Evolutionary conservation across 306 rosid species (phyloP), one percentile per base, ranked within the genome.

Genomic region (Cucurbita pepo): DNA sequence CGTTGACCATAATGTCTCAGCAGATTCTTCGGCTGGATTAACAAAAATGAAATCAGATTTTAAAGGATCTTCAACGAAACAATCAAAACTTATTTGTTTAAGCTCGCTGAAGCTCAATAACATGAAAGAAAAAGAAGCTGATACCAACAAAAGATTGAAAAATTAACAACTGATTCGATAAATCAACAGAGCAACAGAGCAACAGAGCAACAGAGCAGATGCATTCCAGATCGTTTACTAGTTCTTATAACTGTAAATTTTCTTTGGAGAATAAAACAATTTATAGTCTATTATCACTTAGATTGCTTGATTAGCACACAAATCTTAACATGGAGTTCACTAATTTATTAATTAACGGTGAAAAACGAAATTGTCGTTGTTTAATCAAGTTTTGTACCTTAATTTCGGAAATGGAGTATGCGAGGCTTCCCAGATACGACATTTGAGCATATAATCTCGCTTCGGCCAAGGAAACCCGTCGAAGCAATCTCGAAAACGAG

Each of bases 351-450:
- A 48, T 22, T 41, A 67, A 30, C 34, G 34, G 34, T 30, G 34
- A 47, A 69, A 7, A 4, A 69, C 2, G 45, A 34, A 66, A 45
- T 45, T 66, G 7, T 45, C 43, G 47, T 11, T 10, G 5, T 37
- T 25, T 34, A 61, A 22, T 50, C 14, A 71, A 69, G 76, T 58
- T 73, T 25, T 22, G 44, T 69, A 91, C 99, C 92, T 89, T 83
- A 56, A 95, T 89, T 47, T 74, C 82, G 62, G 95, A 84, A 71
- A 95, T 83, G 82, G 75, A 69, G 56, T 95, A 95, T 12, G 99
- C 92, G 84, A 95, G 73, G 75, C 36, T 82, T 22, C 96, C 99
- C 84, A 95, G 77, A 78, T 94, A 87, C 19, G 97, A 88, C 96
- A 94, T 86, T 79, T 91, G 86, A 59, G 91, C 96, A 69, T 87